Percentiles rank a stretch among this genome's conserved stretches.
These are phyloP conservation scores for Erodium trifolium DNA, from an alignment of 441 rosid species.

Conservation along the genomic window DNA sequence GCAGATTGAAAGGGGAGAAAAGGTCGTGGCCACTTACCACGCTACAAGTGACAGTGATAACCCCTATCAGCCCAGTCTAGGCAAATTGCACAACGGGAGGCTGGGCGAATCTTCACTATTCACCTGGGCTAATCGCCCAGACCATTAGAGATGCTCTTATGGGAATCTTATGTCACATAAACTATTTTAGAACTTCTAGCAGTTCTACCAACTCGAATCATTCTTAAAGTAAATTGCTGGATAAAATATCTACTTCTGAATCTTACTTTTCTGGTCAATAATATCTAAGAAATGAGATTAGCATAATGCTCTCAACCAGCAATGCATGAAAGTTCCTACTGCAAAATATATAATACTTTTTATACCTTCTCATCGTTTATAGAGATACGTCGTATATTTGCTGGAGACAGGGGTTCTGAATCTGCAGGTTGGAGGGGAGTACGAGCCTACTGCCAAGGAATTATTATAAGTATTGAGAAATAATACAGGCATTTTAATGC, in stretches of 20 bases:
- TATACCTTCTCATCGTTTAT: conserved; percentile 30
- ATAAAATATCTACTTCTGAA: not conserved
- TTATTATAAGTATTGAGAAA: conserved; percentile 4
- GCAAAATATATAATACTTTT: conserved; percentile 9
- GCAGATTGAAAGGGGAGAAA: no score
- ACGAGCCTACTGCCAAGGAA: conserved; percentile 21
- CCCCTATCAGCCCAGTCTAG: no score
- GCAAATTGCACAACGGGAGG: no score
- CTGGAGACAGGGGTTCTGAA: conserved; percentile 31
- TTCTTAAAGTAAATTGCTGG: not conserved
- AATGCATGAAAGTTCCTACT: conserved; percentile 2
- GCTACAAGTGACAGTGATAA: no score
- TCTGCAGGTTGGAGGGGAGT: conserved; percentile 27
- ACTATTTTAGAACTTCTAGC: not conserved
- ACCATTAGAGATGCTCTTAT: no score
- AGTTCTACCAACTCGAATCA: not conserved
- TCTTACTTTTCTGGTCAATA: not conserved
- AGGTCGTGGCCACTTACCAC: no score
- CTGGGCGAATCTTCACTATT: no score
- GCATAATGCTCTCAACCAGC: not conserved
- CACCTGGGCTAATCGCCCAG: no score
- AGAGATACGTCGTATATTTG: conserved; percentile 24
- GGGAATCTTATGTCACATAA: no score
- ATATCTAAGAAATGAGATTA: not conserved
- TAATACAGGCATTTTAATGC: not conserved